phyloP scores from a whole-genome alignment of 2,329 filamentous ascomycete species.

The Fusarium irregulare region DNA sequence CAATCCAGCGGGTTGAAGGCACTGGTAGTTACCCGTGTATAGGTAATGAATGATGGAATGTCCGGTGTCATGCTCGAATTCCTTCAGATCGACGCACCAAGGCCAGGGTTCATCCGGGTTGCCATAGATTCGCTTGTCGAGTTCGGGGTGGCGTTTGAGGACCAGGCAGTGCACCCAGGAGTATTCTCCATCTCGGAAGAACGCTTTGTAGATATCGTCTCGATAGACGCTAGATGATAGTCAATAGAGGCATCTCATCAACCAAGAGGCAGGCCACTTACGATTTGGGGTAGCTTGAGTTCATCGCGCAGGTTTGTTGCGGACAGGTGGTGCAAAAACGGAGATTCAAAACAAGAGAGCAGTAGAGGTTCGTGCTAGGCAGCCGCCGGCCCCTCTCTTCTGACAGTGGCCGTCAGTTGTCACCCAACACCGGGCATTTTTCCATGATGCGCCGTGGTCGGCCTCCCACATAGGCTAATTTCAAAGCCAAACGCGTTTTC shows the following conservation, averaged over 20 bases:
- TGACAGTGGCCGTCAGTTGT: no score
- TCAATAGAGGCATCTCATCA: no score
- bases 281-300: not conserved
- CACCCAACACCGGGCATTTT: no score
- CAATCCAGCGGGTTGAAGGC: no score
- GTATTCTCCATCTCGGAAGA: not conserved
- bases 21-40: not conserved
- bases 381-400: no score
- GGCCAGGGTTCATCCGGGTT: fast-evolving
- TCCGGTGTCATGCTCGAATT: not conserved
- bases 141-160: not conserved
- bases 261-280: not conserved
- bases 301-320: no score
- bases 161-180: not conserved
- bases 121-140: fast-evolving
- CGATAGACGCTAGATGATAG: fast-evolving
- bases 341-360: no score
- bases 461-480: no score
- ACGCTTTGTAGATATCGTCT: not conserved
- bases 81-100: not conserved
- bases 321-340: no score
- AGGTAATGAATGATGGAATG: conserved; percentile 13
- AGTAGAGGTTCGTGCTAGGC: no score
- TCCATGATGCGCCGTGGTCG: not conserved
- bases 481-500: no score